These are phyloP conservation scores for Actinidia polygama DNA, from an alignment of 179 eudicot species.

Conservation along the genomic window DNA sequence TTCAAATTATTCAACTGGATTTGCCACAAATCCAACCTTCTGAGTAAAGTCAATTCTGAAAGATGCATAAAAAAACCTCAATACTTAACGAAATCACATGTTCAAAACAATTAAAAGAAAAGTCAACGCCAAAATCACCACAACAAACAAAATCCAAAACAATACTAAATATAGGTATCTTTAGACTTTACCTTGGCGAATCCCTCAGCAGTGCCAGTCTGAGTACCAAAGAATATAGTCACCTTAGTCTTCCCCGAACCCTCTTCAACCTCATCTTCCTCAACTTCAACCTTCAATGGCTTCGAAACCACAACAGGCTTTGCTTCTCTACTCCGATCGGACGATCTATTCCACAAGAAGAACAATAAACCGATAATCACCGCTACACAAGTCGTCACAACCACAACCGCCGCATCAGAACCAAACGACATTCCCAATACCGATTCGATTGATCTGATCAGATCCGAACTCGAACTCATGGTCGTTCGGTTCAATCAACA, in stretches of 20 bases:
- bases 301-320: constrained; percentile 39
- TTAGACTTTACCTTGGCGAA: constrained; percentile 97
- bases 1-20: background rate
- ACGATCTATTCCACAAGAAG: constrained; percentile 46
- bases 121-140: background rate
- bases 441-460: constrained; percentile 50
- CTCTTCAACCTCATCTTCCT: constrained; percentile 71
- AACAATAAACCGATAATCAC: constrained; percentile 43
- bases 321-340: constrained; percentile 37
- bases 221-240: constrained; percentile 84
- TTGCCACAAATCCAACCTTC: constrained; percentile 10
- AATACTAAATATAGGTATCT: background rate
- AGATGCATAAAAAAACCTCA: background rate
- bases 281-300: constrained; percentile 36
- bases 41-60: background rate
- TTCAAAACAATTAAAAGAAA: background rate
- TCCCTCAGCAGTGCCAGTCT: constrained; percentile 99
- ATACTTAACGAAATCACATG: background rate
- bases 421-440: constrained; percentile 44
- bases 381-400: constrained; percentile 46
- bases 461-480: constrained; percentile 44
- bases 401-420: constrained; percentile 25
- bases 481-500: background rate
- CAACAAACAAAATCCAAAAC: background rate
- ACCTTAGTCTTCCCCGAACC: constrained; percentile 71